These are phyloP conservation scores for Fusarium fracticaudum DNA, from an alignment of 2,329 filamentous ascomycete species.

Conservation along the genomic window DNA sequence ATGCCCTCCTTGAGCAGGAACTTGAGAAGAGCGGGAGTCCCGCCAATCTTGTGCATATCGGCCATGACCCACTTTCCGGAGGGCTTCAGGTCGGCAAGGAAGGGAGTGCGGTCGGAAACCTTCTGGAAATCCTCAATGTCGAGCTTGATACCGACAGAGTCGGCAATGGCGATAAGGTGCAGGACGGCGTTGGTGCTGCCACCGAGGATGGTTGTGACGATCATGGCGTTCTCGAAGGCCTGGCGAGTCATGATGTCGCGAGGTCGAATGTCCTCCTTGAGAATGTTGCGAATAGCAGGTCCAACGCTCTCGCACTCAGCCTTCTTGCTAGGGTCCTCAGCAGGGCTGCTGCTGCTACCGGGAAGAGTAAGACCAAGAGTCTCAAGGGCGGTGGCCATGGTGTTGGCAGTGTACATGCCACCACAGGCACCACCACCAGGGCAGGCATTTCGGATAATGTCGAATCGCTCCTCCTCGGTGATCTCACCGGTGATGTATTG, in stretches of 20 bases:
- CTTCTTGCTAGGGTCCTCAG: conserved; percentile 76
- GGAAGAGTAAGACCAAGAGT: conserved; percentile 90
- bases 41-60: conserved; percentile 85
- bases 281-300: conserved; percentile 76
- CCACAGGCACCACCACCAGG: conserved; percentile 73
- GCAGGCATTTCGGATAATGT: conserved; percentile 93
- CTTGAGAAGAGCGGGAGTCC: conserved; percentile 87
- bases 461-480: conserved; percentile 88
- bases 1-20: conserved; percentile 85
- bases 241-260: conserved; percentile 81
- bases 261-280: conserved; percentile 80
- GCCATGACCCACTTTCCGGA: conserved; percentile 90
- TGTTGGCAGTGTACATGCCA: conserved; percentile 94
- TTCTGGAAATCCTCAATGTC: conserved; percentile 88
- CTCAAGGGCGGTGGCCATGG: conserved; percentile 91
- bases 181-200: conserved; percentile 89
- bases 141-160: conserved; percentile 82
- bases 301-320: conserved; percentile 78
- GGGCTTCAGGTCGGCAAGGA: conserved; percentile 85
- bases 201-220: conserved; percentile 82
- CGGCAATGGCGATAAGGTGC: conserved; percentile 84
- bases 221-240: conserved; percentile 88
- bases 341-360: conserved; percentile 82
- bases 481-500: conserved; percentile 94
- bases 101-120: conserved; percentile 80